Evolutionary conservation across 768 basidiomycete species (phyloP), one percentile per base, ranked within the genome.

Genomic region (Solioccasus polychromus): DNA sequence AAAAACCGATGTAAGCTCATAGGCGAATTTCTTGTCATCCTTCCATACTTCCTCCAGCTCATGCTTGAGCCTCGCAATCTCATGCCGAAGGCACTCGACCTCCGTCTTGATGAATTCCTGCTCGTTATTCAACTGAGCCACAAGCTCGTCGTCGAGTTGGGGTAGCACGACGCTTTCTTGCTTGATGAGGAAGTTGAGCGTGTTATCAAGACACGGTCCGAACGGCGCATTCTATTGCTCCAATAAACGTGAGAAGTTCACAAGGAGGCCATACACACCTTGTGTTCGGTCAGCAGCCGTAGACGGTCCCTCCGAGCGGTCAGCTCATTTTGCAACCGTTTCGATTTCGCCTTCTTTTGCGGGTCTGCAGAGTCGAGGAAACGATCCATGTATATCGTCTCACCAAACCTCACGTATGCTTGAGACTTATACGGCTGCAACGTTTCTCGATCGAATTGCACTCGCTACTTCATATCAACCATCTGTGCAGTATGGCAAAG

Each of bases 381-480:
- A 12, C 96, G 84, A 64, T 96, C 93, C 79, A 98, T 82, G 59
- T 80, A 85, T 12, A 99, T 74, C 9, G 81, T 87, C 65, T 93
- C 88, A 15, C 76, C 82, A 60, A 95, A 96, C 57, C 84, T 88
- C 53, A 99, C 85, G 64, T 92, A 95, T 4, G 92, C 92, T 60
- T 99, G 95, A 5, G 90, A 92, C 66, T 99, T 99, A 73, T 89
- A 92, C 14, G 92, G 85, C 53, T 93, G 88, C 44, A 91, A 75
- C 1, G 88, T 92, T 54, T 91, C 86, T 8, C 92, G 80, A 61
- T 98, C 92, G 71, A 92, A 98, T 75, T 95, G 92, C 4, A 92
- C 93, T 46, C 93, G 74, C 92, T 94, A 54, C 17, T 19, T 40
- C 38, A 37, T 51, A 41, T 54, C 32, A 42, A 49, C 41, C 46